Evolutionary conservation across 306 rosid species (phyloP), one percentile per base, ranked within the genome.

Genomic region (Notholithocarpus densiflorus): DNA sequence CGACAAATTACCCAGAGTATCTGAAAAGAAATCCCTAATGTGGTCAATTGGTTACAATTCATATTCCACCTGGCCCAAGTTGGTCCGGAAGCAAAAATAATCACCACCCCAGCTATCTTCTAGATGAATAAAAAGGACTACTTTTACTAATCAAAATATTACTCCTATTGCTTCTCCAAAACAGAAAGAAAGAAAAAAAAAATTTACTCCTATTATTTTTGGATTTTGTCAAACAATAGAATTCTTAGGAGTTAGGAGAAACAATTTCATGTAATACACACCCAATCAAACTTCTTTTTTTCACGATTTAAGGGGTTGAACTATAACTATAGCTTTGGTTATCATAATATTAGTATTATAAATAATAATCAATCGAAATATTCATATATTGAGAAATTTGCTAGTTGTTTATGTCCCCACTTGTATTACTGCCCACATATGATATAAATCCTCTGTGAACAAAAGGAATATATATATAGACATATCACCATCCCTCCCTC

Each of bases 401-500:
- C 53, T 68, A 68, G n/a, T 3, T 34, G 19, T 6, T 66, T 51
- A 53, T 72, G 82, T 32, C 80, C 82, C 88, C 82, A 84, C 87
- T 72, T 45, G 72, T 1, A 55, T 53, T 37, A 74, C 53, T 59
- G 77, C 81, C 59, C 77, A 81, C 76, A 34, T 71, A 82, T 82
- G 75, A 45, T 82, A 84, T 81, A 78, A 86, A 84, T 74, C 77
- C 70, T n/a, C 75, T 26, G 73, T 26, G 78, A 84, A 73, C 82
- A 76, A 72, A 76, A 66, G 81, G 77, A 86, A 83, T 84, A 86
- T 78, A 85, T 80, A 88, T 84, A 61, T 17, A 55, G 72, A 72
- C 78, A 82, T 73, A 81, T 86, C 88, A 71, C 80, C 88, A 82
- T 92, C 93, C 72, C 79, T 83, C 88, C 51, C 89, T 60, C 76